Base-by-base conservation (phyloP, 371 early-diverging fungal species). In the Sporodiniella umbellata region DNA sequence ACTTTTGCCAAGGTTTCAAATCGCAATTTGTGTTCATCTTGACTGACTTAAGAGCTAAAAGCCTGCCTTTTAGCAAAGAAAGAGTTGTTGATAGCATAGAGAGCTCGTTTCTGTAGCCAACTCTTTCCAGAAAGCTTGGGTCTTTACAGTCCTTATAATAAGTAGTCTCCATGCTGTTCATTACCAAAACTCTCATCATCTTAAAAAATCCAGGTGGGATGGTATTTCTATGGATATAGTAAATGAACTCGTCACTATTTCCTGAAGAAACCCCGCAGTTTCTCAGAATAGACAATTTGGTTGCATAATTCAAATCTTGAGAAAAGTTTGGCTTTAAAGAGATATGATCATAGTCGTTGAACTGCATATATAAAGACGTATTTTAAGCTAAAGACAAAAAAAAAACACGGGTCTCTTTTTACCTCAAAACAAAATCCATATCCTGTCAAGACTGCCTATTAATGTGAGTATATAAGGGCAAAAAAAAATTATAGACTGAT, bases 351-450 rank as follows among this genome's bases (percentile, higher is more conserved):
- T 69, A 61, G 33, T 66, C 65, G 35, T 81, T 81, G 30, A 62
- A 33, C 80, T 79, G 38, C n/a, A n/a, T n/a, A n/a, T n/a, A n/a
- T n/a, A n/a, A n/a, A n/a, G n/a, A n/a, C n/a, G n/a, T n/a, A n/a
- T n/a, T n/a, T n/a, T n/a, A n/a, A n/a, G n/a, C n/a, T n/a, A n/a
- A n/a, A n/a, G n/a, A n/a, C n/a, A n/a, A n/a, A n/a, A n/a, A n/a
- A n/a, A n/a, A n/a, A n/a, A n/a, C n/a, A n/a, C n/a, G n/a, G n/a
- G n/a, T n/a, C n/a, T n/a, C 18, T 28, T 18, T 22, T 33, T 64
- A 69, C 76, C 51, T 70, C 68, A 10, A 79, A 69, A 51, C 86
- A 85, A 56, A 86, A 86, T 3, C 86, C 87, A 53, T 82, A 83
- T 2, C 83, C 80, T 19, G 80, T 47, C 22, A 83, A 51, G 26